A percentile compares a stretch with the other conserved stretches of the same genome.
Evolutionary conservation across 2,329 filamentous ascomycete species (phyloP).

Genomic region (Aureobasidium subglaciale): DNA sequence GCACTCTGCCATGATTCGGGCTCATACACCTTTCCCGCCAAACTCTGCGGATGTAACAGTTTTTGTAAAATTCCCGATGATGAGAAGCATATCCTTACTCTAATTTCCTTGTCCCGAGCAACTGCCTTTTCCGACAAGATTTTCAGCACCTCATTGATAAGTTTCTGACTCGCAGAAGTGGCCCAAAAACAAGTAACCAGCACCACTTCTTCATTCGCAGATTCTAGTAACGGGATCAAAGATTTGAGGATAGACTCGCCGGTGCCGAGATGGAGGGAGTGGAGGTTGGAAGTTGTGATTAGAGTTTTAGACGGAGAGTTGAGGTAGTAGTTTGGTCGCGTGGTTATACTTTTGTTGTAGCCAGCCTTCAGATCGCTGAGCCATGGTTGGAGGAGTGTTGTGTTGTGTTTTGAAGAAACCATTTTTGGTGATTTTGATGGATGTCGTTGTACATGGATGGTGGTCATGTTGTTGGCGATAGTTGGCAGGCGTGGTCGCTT

Average conservation of each 20-base stretch:
- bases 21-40: slow-evolving; percentile 55
- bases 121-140: slow-evolving; percentile 49
- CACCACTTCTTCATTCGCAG: slow-evolving; percentile 58
- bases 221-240: slow-evolving; percentile 55
- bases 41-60: slow-evolving; percentile 61
- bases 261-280: slow-evolving; percentile 37
- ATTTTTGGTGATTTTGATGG: background rate
- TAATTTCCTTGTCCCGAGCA: slow-evolving; percentile 39
- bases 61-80: slow-evolving; percentile 67
- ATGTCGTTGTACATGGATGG: background rate
- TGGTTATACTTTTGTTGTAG: slow-evolving; percentile 14
- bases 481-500: no score
- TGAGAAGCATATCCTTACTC: slow-evolving; percentile 69
- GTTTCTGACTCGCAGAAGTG: slow-evolving; percentile 52
- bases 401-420: background rate
- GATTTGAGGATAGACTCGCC: slow-evolving; percentile 35
- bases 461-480: background rate
- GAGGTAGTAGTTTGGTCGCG: slow-evolving; percentile 36
- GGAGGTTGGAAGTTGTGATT: slow-evolving; percentile 29
- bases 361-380: background rate
- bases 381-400: background rate
- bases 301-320: slow-evolving; percentile 27
- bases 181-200: slow-evolving; percentile 83
- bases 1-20: slow-evolving; percentile 51
- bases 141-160: slow-evolving; percentile 51